Evolutionary conservation across 2,329 filamentous ascomycete species (phyloP).

Genomic region (Sporothrix curviconia): DNA sequence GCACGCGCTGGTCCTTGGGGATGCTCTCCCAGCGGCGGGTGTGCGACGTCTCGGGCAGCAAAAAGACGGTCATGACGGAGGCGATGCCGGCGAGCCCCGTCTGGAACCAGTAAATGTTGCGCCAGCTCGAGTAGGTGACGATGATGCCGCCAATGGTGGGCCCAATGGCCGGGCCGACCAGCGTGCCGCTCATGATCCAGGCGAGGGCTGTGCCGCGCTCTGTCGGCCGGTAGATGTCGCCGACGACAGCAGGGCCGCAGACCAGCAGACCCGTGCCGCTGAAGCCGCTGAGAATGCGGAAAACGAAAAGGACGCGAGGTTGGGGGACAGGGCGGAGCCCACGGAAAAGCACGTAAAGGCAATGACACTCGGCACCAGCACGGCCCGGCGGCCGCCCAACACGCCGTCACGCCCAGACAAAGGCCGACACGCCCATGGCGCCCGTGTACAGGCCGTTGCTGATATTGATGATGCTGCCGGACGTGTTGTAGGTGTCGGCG

Average conservation of each 20-base stretch:
- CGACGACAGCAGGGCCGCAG: constrained; percentile 58
- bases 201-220: constrained; percentile 59
- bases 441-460: constrained; percentile 11
- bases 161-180: constrained; percentile 56
- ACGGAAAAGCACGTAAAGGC: constrained; percentile 56
- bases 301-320: constrained; percentile 60
- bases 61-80: constrained; percentile 46
- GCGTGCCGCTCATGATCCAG: constrained; percentile 58
- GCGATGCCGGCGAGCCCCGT: constrained; percentile 53
- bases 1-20: constrained; percentile 31
- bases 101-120: constrained; percentile 64
- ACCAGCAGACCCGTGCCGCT: constrained; percentile 62
- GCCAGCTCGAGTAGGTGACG: constrained; percentile 36
- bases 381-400: constrained; percentile 7
- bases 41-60: constrained; percentile 63
- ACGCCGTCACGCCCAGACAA: constrained; percentile 7
- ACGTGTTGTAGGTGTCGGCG: neutral
- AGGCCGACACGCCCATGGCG: constrained; percentile 10
- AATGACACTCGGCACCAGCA: constrained; percentile 25
- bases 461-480: neutral
- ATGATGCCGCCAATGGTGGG: constrained; percentile 54
- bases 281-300: constrained; percentile 62
- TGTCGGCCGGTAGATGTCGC: constrained; percentile 33
- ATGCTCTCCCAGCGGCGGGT: neutral
- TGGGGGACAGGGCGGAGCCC: constrained; percentile 59